A percentile compares a stretch with the other conserved stretches of the same genome.
Conservation (phyloP, 768 basidiomycete species). For the Leucocoprinus sp. region DNA sequence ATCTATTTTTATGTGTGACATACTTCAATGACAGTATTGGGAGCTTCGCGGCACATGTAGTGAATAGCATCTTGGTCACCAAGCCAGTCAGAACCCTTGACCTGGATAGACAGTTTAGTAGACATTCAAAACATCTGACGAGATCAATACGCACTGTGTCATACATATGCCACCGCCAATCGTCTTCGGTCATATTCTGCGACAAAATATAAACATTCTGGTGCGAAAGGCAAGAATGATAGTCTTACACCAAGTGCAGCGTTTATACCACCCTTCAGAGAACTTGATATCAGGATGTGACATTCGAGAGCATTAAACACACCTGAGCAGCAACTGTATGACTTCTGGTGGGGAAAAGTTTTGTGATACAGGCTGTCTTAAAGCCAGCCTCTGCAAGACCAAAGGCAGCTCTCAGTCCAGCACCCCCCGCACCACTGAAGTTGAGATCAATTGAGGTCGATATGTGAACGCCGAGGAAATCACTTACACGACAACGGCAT, state of each 20-base stretch:
- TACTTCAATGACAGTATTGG: conserved; percentile 87
- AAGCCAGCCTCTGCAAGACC: conserved; percentile 97
- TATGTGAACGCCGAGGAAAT: conserved; percentile 3
- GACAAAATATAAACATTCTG: conserved; percentile 1
- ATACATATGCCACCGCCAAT: conserved; percentile 99
- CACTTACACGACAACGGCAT: conserved; percentile 97
- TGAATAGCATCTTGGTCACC: conserved; percentile 99
- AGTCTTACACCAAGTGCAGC: conserved; percentile 82
- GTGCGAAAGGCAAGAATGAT: conserved; percentile 1
- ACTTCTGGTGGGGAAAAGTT: conserved; percentile 96
- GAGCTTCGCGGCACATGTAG: conserved; percentile 99
- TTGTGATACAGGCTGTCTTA: conserved; percentile 98
- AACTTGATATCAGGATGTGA: conserved; percentile 4
- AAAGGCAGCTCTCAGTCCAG: conserved; percentile 95
- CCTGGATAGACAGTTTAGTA: conserved; percentile 36
- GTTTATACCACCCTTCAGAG: conserved; percentile 94
- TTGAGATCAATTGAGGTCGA: conserved; percentile 9
- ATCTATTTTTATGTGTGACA: conserved; percentile 11
- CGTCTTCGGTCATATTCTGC: conserved; percentile 98
- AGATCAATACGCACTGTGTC: conserved; percentile 58
- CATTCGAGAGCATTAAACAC: conserved; percentile 15
- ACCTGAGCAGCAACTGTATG: conserved; percentile 98
- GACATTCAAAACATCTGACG: conserved; percentile 5
- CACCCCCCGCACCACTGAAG: conserved; percentile 89
- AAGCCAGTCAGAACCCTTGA: conserved; percentile 99